A percentile compares a stretch with the other conserved stretches of the same genome.
These are phyloP conservation scores for Amoebophrya sp. DNA, from an alignment of 169 alveolate species.

Conservation along the genomic window DNA sequence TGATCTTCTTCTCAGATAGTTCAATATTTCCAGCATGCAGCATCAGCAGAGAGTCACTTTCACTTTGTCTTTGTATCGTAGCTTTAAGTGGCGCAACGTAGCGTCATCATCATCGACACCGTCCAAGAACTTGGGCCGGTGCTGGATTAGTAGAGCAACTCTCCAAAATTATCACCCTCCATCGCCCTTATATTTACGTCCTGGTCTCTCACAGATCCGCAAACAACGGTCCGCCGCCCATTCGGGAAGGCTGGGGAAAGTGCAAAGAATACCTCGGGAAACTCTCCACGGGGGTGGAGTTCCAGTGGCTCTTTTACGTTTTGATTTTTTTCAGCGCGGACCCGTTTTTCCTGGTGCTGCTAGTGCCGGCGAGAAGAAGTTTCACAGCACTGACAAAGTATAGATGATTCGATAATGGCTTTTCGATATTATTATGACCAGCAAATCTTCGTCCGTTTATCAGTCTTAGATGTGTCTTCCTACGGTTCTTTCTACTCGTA, in stretches of 20 bases:
- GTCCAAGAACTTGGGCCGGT: not conserved
- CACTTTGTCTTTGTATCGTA: not conserved
- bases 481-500: not conserved
- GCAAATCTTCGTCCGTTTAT: not conserved
- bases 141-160: not conserved
- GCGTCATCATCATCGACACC: not conserved
- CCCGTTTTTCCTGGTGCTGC: not conserved
- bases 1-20: not conserved
- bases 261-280: not conserved
- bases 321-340: not conserved
- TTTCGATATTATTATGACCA: not conserved
- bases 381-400: not conserved
- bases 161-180: not conserved
- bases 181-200: not conserved
- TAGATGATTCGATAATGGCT: not conserved
- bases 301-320: not conserved
- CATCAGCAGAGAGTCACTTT: not conserved
- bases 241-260: not conserved
- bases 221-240: not conserved
- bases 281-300: not conserved
- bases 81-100: not conserved
- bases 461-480: not conserved
- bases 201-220: not conserved
- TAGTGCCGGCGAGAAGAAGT: not conserved
- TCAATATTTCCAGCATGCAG: not conserved